Percentiles rank a stretch among this genome's conserved stretches.
These are phyloP conservation scores for Aspergillus persii DNA, from an alignment of 2,329 filamentous ascomycete species.

Conservation along the genomic window DNA sequence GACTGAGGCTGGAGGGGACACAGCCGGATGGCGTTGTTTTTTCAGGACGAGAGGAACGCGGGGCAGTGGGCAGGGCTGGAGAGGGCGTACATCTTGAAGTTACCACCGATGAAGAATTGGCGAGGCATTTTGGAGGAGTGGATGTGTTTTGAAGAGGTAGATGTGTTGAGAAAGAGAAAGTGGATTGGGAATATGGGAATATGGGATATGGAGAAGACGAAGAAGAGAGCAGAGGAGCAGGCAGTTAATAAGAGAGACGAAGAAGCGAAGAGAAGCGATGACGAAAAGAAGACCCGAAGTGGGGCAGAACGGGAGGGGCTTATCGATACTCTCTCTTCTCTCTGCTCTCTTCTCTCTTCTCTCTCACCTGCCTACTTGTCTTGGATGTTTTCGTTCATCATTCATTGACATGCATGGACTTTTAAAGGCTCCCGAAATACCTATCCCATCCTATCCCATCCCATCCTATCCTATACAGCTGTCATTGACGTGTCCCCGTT, in stretches of 20 bases:
- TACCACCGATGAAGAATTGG: slow-evolving; percentile 96
- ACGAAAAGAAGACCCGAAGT: slow-evolving; percentile 12
- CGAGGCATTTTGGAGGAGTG: slow-evolving; percentile 69
- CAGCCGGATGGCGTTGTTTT: not conserved
- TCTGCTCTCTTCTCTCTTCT: no score
- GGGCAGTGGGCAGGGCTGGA: slow-evolving; percentile 18
- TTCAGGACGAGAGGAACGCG: slow-evolving; percentile 20
- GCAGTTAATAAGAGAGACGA: not conserved
- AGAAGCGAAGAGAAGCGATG: slow-evolving; percentile 5
- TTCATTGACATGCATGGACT: no score
- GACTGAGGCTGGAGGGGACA: not conserved
- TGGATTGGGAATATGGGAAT: not conserved
- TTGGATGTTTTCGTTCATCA: no score
- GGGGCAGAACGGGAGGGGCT: slow-evolving; percentile 10
- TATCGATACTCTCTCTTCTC: slow-evolving; percentile 18
- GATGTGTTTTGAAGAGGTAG: no score
- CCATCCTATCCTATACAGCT: no score
- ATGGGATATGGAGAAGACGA: slow-evolving; percentile 3
- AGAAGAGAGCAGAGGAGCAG: slow-evolving; percentile 3
- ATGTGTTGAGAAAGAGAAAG: not conserved
- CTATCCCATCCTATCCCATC: no score
- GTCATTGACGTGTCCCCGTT: no score
- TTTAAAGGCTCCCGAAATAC: no score
- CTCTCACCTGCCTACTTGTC: not conserved
- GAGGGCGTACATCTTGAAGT: slow-evolving; percentile 91